Percentiles rank a stretch among this genome's conserved stretches.
Evolutionary conservation across 495 filamentous ascomycete genomes (phyloP).

Genomic region (Tuber magnatum): DNA sequence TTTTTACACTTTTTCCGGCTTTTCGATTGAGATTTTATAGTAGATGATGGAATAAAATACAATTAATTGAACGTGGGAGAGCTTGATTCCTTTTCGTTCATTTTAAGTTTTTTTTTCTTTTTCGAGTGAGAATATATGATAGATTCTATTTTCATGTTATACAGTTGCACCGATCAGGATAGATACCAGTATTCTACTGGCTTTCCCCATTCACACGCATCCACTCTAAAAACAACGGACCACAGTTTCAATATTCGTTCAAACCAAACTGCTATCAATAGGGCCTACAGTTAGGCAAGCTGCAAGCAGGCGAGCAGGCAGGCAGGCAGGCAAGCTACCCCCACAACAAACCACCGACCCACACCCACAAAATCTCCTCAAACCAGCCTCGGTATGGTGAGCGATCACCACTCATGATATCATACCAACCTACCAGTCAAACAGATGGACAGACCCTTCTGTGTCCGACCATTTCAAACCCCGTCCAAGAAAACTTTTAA

Average conservation of each 20-base stretch:
- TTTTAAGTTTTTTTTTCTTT: neutral
- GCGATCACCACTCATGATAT: too few relatives aligned
- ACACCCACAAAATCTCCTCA: too few relatives aligned
- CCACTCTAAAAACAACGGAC: neutral
- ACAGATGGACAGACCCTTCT: too few relatives aligned
- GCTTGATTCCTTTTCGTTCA: neutral
- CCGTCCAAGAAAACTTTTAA: too few relatives aligned
- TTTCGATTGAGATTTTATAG: neutral
- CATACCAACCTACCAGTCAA: too few relatives aligned
- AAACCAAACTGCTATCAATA: neutral
- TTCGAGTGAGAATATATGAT: neutral
- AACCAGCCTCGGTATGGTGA: too few relatives aligned
- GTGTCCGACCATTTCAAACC: too few relatives aligned
- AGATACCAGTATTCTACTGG: neutral
- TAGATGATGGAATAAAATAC: neutral
- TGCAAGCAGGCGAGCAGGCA: too few relatives aligned
- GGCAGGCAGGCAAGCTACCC: too few relatives aligned
- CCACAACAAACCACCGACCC: too few relatives aligned
- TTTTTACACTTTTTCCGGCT: neutral
- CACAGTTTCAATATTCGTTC: neutral
- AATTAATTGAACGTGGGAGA: neutral
- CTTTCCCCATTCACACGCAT: neutral
- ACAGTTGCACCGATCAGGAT: neutral
- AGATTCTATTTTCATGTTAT: neutral
- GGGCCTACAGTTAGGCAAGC: neutral